Conservation (phyloP, 2,329 filamentous ascomycete species). For the Fusarium sororula region DNA sequence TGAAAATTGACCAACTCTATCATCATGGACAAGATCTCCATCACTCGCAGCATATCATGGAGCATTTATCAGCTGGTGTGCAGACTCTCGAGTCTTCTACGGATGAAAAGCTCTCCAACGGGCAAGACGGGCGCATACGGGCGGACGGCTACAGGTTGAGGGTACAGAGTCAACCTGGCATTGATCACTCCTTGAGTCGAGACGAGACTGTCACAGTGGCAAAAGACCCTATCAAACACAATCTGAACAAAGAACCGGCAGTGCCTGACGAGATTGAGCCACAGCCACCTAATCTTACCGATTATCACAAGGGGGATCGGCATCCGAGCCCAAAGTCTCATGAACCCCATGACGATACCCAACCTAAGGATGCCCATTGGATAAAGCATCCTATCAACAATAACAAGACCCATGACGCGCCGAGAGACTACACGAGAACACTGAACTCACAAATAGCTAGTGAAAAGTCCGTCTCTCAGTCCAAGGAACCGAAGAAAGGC, state of each 20-base stretch:
- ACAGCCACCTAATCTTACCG: conserved; percentile 20
- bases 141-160: not conserved
- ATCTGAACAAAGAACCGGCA: conserved; percentile 18
- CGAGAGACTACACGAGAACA: not conserved
- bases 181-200: conserved; percentile 20
- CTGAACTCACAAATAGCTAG: not conserved
- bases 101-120: not conserved
- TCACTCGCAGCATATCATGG: conserved; percentile 47
- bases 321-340: conserved; percentile 34
- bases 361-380: conserved; percentile 22
- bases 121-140: conserved; percentile 1
- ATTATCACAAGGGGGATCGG: conserved; percentile 20
- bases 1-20: conserved; percentile 45
- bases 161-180: not conserved
- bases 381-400: conserved; percentile 14
- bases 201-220: conserved; percentile 17
- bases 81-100: not conserved
- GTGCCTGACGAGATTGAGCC: not conserved
- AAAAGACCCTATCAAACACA: conserved; percentile 12
- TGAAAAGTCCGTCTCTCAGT: not conserved
- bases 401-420: not conserved
- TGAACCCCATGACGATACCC: conserved; percentile 26
- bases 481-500: not conserved
- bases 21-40: conserved; percentile 49
- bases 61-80: conserved; percentile 45